A percentile compares a stretch with the other conserved stretches of the same genome.
These are phyloP conservation scores for Phytophthora kernoviae DNA, from an alignment of 352 stramenopile species.

Conservation along the genomic window DNA sequence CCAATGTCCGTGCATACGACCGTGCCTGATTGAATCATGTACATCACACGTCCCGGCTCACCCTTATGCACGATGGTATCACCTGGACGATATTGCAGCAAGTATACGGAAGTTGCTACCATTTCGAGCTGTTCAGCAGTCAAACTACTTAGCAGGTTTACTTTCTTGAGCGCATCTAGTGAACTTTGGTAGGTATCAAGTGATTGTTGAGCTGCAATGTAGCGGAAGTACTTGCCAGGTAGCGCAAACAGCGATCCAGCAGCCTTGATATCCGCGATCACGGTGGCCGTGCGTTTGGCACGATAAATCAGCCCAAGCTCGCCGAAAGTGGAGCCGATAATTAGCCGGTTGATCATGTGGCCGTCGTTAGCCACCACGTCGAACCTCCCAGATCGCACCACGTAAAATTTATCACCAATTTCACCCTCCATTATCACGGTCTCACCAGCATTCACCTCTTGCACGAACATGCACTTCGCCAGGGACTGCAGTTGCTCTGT, in stretches of 20 bases:
- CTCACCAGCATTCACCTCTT: slow-evolving; percentile 73
- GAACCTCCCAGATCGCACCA: slow-evolving; percentile 58
- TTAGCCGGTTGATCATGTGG: slow-evolving; percentile 50
- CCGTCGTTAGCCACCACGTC: slow-evolving; percentile 44
- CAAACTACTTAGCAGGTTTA: slow-evolving; percentile 45
- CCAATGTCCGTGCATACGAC: slow-evolving; percentile 68
- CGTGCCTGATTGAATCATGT: slow-evolving; percentile 79
- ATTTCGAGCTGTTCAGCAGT: slow-evolving; percentile 50
- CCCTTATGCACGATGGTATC: slow-evolving; percentile 83
- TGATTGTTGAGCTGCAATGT: slow-evolving; percentile 49
- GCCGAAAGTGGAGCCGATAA: slow-evolving; percentile 47
- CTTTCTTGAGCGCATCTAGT: slow-evolving; percentile 48
- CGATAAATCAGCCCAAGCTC: slow-evolving; percentile 65
- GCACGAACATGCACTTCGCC: slow-evolving; percentile 75
- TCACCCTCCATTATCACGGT: slow-evolving; percentile 81
- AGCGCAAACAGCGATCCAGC: slow-evolving; percentile 48
- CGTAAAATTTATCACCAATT: slow-evolving; percentile 82
- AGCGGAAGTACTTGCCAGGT: slow-evolving; percentile 58
- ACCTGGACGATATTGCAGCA: slow-evolving; percentile 50
- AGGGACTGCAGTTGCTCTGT: slow-evolving; percentile 75
- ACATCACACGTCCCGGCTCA: slow-evolving; percentile 72
- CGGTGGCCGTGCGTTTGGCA: slow-evolving; percentile 53
- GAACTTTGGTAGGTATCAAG: slow-evolving; percentile 49
- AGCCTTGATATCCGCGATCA: slow-evolving; percentile 39
- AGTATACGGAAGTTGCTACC: slow-evolving; percentile 49